Base-by-base conservation (phyloP, 495 filamentous ascomycete species). In the Cladorrhinum samala region DNA sequence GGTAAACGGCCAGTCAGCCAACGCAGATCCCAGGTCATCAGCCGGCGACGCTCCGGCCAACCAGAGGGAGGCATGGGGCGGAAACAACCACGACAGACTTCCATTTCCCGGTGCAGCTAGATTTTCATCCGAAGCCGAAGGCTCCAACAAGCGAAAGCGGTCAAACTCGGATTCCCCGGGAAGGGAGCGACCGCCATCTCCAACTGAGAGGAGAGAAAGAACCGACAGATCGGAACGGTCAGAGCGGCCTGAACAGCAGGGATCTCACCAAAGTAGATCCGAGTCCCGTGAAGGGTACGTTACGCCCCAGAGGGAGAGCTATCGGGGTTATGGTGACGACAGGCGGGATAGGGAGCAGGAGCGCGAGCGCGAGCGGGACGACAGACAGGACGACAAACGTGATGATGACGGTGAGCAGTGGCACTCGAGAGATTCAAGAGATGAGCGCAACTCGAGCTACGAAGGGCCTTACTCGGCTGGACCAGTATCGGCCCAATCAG, bases 131-230 rank as follows among this genome's bases (percentile, higher is more conserved):
- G 71, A 74, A 16, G 52, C 43, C 14, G 77, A 79, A 47, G 52
- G 53, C 3, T 65, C 70, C 17, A 73, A 79, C 56, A 82, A 82
- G 61, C 75, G 78, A 54, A 82, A 80, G 61, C 70, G 78, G 39
- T 77, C 77, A 40, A 58, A 64, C 11, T 77, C 77, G 27, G 61
- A 70, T 40, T 77, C 74, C 20, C 65, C 61, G 23, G 55, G 66
- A 60, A 61, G 66, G 57, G 67, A 65, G 27, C 59, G 54, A 30
- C 54, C 49, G 13, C 58, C 56, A 44, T 72, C 61, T 44, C 60
- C 56, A 2, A 55, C 57, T 2, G 37, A 25, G n/a, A 55, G 60
- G 40, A 42, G 46, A 9, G 64, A 60, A 20, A 57, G 50, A 21
- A 14, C 36, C 2, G 57, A 60, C 21, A 46, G 50, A 39, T 17